Evolutionary conservation across 2,329 filamentous ascomycete genomes (phyloP), one percentile per base, ranked within the genome.

Genomic region (Xylariaceae sp.): DNA sequence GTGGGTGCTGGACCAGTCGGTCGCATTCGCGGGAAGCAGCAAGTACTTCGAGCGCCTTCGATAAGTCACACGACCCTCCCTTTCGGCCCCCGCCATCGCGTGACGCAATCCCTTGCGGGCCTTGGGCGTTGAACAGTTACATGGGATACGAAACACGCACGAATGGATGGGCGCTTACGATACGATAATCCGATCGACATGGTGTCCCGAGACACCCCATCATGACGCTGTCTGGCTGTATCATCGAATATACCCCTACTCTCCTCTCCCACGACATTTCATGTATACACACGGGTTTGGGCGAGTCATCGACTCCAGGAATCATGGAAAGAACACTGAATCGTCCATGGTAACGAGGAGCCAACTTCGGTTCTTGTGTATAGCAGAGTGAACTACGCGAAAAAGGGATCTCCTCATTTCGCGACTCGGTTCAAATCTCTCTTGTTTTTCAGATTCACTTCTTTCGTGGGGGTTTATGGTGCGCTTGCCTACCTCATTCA

Each of bases 1-100:
- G 79, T 96, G 92, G 85, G 89, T 97, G 65, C 96, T 99, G 92
- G 94, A 99, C 75, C 89, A 95, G 78, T 95, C 92, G 35, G 91
- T 97, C 37, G 92, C 92, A 47, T 84, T 97, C 59, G 90, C 96
- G 73, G 89, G 91, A 48, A 88, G 89, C 53, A 95, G 90, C 72
- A 84, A 88, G 61, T 99, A 87, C 77, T 99, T 99, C 74, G 92
- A 97, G 79, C 85, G 94, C 71, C 92, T 85, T 75, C 85, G 92
- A 78, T 95, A 79, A 30, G 80, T 34, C 55, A 30, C 47, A 13
- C 10, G 23, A 53, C 4, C 10, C 47, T 6, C 48, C 3, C 11
- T 10, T 34, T 2, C 37, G 44, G 9, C 34, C 47, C 17, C 23
- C 23, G 17, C 23, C 45, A 42, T 34, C 23, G 35, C 47, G 18